These are phyloP conservation scores for Cenchrus purpureus DNA, from an alignment of 176 grass and related monocot species.

Conservation along the genomic window DNA sequence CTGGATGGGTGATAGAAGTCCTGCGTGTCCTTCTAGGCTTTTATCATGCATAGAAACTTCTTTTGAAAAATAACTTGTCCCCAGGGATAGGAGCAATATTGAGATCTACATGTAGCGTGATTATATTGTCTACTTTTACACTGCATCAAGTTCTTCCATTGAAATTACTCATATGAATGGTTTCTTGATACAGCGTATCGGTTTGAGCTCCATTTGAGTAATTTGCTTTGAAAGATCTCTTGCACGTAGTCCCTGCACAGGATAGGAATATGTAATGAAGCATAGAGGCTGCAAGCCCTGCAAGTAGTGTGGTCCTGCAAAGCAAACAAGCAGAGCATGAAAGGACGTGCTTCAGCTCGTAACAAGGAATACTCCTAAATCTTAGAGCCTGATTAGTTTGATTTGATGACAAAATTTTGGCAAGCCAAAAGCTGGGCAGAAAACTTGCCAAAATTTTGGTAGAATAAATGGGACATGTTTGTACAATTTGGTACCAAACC, in stretches of 20 bases:
- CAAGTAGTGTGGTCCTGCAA: constrained; percentile 9
- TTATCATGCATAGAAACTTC: constrained; percentile 7
- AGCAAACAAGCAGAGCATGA: background rate
- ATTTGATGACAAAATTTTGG: too few relatives aligned
- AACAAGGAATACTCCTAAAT: too few relatives aligned
- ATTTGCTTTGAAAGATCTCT: background rate
- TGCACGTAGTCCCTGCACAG: background rate
- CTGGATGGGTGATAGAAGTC: constrained; percentile 11
- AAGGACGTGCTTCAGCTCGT: background rate
- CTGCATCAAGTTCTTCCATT: too few relatives aligned
- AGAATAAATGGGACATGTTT: too few relatives aligned
- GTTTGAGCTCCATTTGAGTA: background rate
- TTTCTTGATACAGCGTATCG: background rate
- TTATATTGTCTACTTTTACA: background rate
- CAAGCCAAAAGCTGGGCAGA: too few relatives aligned
- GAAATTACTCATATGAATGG: background rate
- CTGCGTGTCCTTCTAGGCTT: constrained; percentile 4
- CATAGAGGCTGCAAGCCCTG: background rate
- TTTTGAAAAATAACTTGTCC: background rate
- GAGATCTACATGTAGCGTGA: background rate
- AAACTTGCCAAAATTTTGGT: too few relatives aligned
- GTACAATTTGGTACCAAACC: too few relatives aligned
- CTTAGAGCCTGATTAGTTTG: too few relatives aligned
- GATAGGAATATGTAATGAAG: background rate
- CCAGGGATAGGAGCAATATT: background rate